phyloP scores from a whole-genome alignment of 257 asterid species.

The Lycium barbarum region DNA sequence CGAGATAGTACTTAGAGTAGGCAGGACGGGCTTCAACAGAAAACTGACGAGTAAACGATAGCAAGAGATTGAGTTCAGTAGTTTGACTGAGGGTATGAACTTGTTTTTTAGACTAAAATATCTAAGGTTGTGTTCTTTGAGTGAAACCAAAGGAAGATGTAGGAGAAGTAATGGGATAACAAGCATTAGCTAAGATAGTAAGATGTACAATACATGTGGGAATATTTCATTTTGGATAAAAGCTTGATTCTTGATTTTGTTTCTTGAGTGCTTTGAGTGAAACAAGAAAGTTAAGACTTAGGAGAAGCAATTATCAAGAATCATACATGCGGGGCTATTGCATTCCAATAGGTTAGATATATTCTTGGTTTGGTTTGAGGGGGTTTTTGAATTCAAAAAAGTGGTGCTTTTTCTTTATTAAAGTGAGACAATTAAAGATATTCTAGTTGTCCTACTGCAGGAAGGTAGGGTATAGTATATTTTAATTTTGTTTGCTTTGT shows the following conservation, averaged over 20 bases:
- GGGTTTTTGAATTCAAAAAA: conserved; percentile 55
- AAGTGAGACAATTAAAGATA: conserved; percentile 65
- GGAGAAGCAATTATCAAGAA: neutral
- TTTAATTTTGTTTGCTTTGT: conserved; percentile 42
- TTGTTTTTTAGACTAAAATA: neutral
- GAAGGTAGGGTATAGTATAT: conserved; percentile 26
- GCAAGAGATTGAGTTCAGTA: neutral
- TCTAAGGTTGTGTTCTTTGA: conserved; percentile 44
- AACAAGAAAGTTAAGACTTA: neutral
- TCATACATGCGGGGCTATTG: conserved; percentile 25
- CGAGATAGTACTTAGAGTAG: neutral
- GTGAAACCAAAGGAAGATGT: conserved; percentile 45
- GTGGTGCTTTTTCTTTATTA: conserved; percentile 59
- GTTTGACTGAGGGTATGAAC: neutral
- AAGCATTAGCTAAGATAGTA: conserved; percentile 27
- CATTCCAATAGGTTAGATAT: conserved; percentile 23
- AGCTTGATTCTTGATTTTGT: conserved; percentile 19
- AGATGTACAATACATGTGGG: neutral
- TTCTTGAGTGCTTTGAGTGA: neutral
- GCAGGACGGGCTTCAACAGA: neutral
- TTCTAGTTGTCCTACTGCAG: conserved; percentile 54
- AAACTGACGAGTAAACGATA: neutral
- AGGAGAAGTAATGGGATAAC: conserved; percentile 36
- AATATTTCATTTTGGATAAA: conserved; percentile 18
- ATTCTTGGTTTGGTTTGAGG: conserved; percentile 30